Evolutionary conservation across 2,329 filamentous ascomycete species (phyloP).

Genomic region (Elsinoe necatrix): DNA sequence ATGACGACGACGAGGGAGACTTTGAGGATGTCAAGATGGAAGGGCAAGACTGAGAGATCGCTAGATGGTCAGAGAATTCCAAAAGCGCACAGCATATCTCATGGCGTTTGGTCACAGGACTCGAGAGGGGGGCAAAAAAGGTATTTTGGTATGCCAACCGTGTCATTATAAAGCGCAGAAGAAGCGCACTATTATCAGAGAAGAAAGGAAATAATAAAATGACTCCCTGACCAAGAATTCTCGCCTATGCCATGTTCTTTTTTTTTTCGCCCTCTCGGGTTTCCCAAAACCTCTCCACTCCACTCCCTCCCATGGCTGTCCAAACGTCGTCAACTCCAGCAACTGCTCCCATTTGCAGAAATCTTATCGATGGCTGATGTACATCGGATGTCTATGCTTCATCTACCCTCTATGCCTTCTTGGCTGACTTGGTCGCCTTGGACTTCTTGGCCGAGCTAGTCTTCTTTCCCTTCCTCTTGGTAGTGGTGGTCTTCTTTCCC

Average conservation of each 20-base stretch:
- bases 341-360: background rate
- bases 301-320: background rate
- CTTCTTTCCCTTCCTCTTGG: conserved; percentile 3
- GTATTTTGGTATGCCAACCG: background rate
- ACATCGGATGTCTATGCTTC: background rate
- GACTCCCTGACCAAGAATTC: background rate
- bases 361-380: background rate
- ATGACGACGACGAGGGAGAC: conserved; percentile 45
- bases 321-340: background rate
- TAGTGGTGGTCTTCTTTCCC: background rate
- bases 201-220: background rate
- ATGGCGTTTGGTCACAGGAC: background rate
- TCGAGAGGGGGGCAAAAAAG: too few relatives aligned
- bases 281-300: background rate
- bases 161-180: conserved; percentile 5
- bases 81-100: background rate
- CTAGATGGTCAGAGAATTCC: background rate
- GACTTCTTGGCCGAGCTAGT: conserved; percentile 3
- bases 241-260: background rate
- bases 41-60: conserved; percentile 2
- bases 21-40: conserved; percentile 36
- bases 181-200: background rate
- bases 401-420: background rate
- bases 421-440: background rate
- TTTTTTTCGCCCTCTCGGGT: too few relatives aligned